Base-by-base conservation (phyloP, 345 rosid species). In the Raphanus sativus region DNA sequence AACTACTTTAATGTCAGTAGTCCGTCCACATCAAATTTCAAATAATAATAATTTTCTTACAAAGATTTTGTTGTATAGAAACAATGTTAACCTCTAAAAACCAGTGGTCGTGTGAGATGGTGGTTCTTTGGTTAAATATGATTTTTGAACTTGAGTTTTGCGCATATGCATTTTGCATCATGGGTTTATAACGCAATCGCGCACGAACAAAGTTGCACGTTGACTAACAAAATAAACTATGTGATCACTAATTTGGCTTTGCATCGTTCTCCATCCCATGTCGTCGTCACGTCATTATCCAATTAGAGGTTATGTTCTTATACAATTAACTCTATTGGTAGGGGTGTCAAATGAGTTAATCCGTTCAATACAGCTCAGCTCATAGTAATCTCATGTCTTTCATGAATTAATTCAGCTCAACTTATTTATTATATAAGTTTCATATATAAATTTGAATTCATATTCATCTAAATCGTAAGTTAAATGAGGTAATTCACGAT, bases 231-330 rank as follows among this genome's bases (percentile, higher is more conserved):
- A 64, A 61, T 55, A 42, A 25, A 50, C 13, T 40, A 40, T 21
- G 56, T 34, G 58, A 77, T 71, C 65, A 29, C 71, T 70, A 30
- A 16, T 72, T 60, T 77, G 68, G 61, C 3, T n/a, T 59, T 59
- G 63, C 69, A 78, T 78, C 81, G 73, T 78, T 69, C 69, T 60
- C 50, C 62, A 73, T 67, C 69, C 60, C 74, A 73, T 73, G 74
- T 50, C 69, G 77, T 48, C 74, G 67, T 78, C 74, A 78, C 77
- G 69, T 78, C 77, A 63, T 67, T 78, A 16, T 78, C 74, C 29
- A 73, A 50, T 61, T 34, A 72, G 67, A 5, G 26, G 64, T 33
- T 52, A 34, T 16, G 48, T 63, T 48, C 66, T 69, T 52, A 70
- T 56, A 13, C 52, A 24, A 70, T 55, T n/a, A 65, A 59, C 33